Base-by-base conservation (phyloP, 2,329 filamentous ascomycete genomes). In the Xylariaceae sp. region DNA sequence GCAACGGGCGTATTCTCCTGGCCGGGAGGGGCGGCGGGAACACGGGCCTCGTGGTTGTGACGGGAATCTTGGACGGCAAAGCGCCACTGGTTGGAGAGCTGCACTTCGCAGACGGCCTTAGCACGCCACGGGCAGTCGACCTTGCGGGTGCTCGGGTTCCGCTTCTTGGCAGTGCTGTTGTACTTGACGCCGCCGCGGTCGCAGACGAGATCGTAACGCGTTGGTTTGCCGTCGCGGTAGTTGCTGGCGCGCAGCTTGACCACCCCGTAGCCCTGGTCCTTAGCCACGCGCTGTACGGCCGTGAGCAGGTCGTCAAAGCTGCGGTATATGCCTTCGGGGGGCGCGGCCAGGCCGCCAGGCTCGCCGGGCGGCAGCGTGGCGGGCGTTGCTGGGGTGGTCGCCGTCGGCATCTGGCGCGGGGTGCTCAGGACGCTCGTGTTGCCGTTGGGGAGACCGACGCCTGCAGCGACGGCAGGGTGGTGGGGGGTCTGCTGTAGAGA, bases 151-250 rank as follows among this genome's bases (percentile, higher is more conserved):
- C 71, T 76, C 1, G 74, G 74, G 45, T 75, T 77, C 36, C 74
- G 69, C 60, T 77, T 78, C 64, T 77, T 77, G 6, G 74, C 74
- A 2, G 74, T 78, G 56, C 73, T 77, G 59, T 64, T 75, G 57
- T 78, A 78, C 56, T 77, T 78, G 51, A 78, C 74, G 39, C 74
- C 74, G 34, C 74, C 74, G 25, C 74, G 72, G 44, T 78, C 74
- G 56, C 74, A 78, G 21, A 78, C 74, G 9, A 78, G 61, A 42
- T 78, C 74, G 55, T 77, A 78, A 12, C 74, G 68, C 14, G 74
- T 77, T 1, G 74, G 72, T 46, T 77, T 77, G 39, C 71, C 69
- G 34, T 78, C 74, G 28, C 74, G 72, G 45, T 78, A 78, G 56
- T 78, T 78, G 47, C 72, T 77, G 5, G 74, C 72, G 22, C 74